Evolutionary conservation across 306 rosid species (phyloP).

Genomic region (Ceratonia siliqua): DNA sequence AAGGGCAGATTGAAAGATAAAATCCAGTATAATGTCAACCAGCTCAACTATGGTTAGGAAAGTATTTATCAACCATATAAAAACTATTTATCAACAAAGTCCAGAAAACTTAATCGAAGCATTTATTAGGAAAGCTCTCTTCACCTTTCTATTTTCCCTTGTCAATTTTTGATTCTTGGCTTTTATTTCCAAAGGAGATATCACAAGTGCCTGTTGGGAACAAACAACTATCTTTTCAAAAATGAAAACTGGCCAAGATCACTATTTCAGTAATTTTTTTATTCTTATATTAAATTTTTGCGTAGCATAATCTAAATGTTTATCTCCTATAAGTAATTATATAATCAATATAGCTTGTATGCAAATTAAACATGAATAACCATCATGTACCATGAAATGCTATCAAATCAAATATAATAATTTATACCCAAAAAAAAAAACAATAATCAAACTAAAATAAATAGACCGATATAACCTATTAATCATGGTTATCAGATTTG

Average conservation of each 20-base stretch:
- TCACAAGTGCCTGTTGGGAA: background rate
- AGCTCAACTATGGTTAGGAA: no score
- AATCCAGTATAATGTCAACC: background rate
- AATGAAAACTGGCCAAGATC: background rate
- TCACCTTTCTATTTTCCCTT: background rate
- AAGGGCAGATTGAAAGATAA: background rate
- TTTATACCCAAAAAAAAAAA: no score
- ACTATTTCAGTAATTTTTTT: background rate
- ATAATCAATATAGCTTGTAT: background rate
- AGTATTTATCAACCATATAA: background rate
- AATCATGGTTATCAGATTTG: background rate
- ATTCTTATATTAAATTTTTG: background rate
- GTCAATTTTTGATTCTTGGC: background rate
- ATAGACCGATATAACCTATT: background rate
- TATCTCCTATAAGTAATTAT: background rate
- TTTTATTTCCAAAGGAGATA: background rate
- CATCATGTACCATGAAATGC: background rate
- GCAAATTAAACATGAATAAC: background rate
- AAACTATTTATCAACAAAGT: background rate
- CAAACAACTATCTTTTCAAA: background rate
- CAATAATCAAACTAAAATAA: background rate
- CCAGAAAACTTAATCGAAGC: conserved; percentile 11
- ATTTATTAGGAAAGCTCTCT: conserved; percentile 15
- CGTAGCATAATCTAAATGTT: background rate
- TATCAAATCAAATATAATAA: background rate